phyloP scores from a whole-genome alignment of 768 basidiomycete genomes.

The Termitomyces sp. region DNA sequence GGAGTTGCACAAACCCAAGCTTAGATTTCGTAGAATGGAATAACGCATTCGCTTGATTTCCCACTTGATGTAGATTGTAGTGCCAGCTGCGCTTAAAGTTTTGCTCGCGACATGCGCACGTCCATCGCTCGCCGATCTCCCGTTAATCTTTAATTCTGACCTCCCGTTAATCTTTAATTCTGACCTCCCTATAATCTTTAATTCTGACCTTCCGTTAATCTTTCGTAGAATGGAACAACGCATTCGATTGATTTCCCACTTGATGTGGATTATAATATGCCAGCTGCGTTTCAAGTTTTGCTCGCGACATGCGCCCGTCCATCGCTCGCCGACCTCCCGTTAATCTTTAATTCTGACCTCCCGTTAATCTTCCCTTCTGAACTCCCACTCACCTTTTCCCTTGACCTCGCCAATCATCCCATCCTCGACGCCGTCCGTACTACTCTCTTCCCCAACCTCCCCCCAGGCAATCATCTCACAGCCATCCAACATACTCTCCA shows the following conservation, averaged over 20 bases:
- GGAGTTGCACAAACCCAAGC: no score
- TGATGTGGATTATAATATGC: slow-evolving; percentile 66
- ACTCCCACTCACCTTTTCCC: slow-evolving; percentile 71
- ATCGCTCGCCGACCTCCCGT: slow-evolving; percentile 64
- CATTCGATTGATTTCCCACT: no score
- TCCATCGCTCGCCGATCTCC: slow-evolving; percentile 59
- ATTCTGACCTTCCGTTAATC: no score
- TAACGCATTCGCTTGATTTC: slow-evolving; percentile 77
- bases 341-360: no score
- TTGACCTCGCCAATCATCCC: slow-evolving; percentile 71
- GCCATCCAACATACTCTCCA: slow-evolving; percentile 57
- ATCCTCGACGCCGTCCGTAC: slow-evolving; percentile 72
- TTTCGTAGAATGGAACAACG: no score
- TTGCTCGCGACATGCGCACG: slow-evolving; percentile 52
- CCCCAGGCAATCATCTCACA: slow-evolving; percentile 64
- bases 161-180: no score
- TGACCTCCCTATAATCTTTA: no score
- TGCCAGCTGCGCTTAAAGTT: slow-evolving; percentile 67
- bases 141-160: no score
- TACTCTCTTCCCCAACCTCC: slow-evolving; percentile 66
- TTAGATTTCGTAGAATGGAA: no score
- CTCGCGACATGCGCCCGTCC: slow-evolving; percentile 58
- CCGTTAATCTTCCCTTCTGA: no score
- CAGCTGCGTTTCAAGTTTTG: slow-evolving; percentile 62
- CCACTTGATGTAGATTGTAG: slow-evolving; percentile 73